A percentile compares a stretch with the other conserved stretches of the same genome.
Conservation (phyloP, 2,329 filamentous ascomycete genomes). For the Colletotrichum sp. region DNA sequence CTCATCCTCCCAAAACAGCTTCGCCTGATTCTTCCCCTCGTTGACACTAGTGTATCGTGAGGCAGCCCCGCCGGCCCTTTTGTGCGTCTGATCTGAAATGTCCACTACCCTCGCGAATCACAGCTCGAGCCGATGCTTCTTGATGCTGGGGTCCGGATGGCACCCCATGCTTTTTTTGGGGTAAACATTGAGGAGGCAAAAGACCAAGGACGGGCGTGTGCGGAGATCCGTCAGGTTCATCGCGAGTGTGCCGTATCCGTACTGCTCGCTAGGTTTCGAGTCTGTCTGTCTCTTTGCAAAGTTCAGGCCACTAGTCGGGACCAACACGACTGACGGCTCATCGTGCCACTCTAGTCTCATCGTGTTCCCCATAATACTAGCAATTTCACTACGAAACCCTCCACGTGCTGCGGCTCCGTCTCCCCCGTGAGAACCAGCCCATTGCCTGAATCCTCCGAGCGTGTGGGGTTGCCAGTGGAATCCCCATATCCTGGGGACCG, state of each 20-base stretch:
- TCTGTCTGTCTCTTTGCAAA: neutral
- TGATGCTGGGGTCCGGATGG: neutral
- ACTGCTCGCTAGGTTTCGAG: neutral
- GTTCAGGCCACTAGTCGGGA: neutral
- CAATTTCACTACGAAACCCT: neutral
- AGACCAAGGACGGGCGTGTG: neutral
- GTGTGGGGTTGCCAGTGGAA: neutral
- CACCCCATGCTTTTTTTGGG: neutral
- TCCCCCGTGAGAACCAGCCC: neutral
- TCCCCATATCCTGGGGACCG: neutral
- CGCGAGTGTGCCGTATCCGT: neutral
- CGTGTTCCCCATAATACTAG: neutral
- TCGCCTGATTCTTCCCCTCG: neutral
- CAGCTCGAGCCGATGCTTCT: neutral
- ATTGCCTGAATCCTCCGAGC: neutral
- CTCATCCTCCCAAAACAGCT: neutral
- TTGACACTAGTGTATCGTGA: neutral
- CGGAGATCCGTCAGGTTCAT: slow-evolving; percentile 6
- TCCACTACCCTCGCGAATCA: neutral
- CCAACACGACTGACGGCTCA: neutral
- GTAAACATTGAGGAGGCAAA: neutral
- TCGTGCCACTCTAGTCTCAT: neutral
- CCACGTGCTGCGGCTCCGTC: slow-evolving; percentile 18
- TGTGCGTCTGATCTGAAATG: neutral
- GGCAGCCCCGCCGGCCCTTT: neutral